Base-by-base conservation (phyloP, 331 rosid species). In the Stylosanthes scabra region DNA sequence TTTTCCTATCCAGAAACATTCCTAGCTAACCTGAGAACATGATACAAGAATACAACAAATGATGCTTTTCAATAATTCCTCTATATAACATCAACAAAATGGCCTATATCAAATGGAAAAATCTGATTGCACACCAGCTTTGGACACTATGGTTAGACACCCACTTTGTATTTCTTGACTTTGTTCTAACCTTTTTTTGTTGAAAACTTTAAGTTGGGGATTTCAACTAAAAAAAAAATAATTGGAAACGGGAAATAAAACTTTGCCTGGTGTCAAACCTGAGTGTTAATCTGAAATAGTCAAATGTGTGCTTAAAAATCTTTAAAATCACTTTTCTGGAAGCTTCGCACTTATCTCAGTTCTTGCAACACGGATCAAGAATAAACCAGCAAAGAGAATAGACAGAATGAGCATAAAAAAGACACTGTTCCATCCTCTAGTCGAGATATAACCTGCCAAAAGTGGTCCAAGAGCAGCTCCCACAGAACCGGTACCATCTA, bases 381-480 rank as follows among this genome's bases (percentile, higher is more conserved):
- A 87, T 69, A 90, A 81, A 52, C 80, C 88, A 28, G 97, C 99
- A 76, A 80, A 80, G 79, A 83, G 82, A 69, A 80, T 77, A 31
- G 99, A 80, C 74, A 90, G 63, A 86, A 88, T 86, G 11, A 92
- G 88, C 92, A 92, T 87, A 8, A 87, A 64, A 71, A 95, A 95
- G 54, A 95, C 97, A 68, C 87, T 83, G 84, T 90, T 90, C 99
- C 99, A 95, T 70, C 99, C 97, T 72, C 85, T 75, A 2, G 88
- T 82, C 37, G 97, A 90, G 55, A 88, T 66, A 82, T 88, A 92
- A n/a, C 97, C 99, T 0, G 96, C 99, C 83, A 95, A 74, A 71
- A 95, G 92, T 14, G 99, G 99, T 11, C 99, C 99, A 13, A 95
- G 79, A 15, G 99, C 97, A 59, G 96, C 97, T 64, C 98, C 99